Percentiles rank a stretch among this genome's conserved stretches.
These are phyloP conservation scores for Camellia japonica DNA, from an alignment of 148 eudicot genomes.

Conservation along the genomic window DNA sequence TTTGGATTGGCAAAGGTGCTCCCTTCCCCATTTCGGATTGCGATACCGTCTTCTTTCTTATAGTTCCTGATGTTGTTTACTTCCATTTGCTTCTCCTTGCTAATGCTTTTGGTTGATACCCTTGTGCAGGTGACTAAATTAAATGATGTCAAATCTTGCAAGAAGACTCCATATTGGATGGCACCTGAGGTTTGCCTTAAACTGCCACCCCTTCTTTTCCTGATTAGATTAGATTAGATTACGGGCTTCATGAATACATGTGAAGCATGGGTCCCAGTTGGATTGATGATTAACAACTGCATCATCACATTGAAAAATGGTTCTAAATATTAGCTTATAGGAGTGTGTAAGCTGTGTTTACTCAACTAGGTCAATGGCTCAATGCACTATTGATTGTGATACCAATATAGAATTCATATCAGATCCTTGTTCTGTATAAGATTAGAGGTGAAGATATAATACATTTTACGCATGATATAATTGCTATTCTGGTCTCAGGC, in stretches of 20 bases:
- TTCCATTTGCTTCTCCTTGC: not conserved
- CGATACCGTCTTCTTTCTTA: not conserved
- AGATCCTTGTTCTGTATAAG: not conserved
- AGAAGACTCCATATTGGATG: slow-evolving; percentile 65
- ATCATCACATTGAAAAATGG: not conserved
- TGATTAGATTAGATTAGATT: not conserved
- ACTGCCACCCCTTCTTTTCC: slow-evolving; percentile 10
- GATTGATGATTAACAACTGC: not conserved
- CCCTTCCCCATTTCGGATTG: slow-evolving; percentile 12
- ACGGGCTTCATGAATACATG: not conserved
- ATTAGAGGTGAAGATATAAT: not conserved
- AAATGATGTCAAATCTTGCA: slow-evolving; percentile 63
- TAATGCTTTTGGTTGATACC: slow-evolving; percentile 10
- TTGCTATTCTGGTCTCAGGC: not conserved
- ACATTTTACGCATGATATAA: not conserved
- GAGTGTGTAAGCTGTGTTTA: too few species aligned
- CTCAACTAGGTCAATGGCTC: too few species aligned
- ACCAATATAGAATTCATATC: not conserved
- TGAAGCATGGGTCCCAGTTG: not conserved
- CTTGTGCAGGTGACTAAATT: slow-evolving; percentile 55
- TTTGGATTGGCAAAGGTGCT: slow-evolving; percentile 92
- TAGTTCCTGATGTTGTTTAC: not conserved
- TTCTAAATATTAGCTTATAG: not conserved
- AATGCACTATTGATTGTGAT: too few species aligned
- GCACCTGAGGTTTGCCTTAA: slow-evolving; percentile 83